Conservation (phyloP, 2,329 filamentous ascomycete genomes). For the Graphiopsis chlorocephala region DNA sequence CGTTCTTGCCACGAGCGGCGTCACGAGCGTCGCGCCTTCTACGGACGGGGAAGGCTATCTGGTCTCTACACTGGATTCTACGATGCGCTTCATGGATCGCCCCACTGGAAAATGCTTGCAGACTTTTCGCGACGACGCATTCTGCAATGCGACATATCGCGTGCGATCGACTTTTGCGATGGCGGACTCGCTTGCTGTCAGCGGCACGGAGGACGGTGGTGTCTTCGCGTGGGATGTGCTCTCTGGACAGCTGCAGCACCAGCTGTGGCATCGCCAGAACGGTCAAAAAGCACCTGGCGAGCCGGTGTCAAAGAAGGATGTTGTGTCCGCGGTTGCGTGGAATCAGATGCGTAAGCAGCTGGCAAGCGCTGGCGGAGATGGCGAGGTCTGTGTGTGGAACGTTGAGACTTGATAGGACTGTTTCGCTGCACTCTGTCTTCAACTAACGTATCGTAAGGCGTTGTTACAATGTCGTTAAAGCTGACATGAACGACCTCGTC, state of each 20-base stretch:
- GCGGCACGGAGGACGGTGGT: constrained; percentile 74
- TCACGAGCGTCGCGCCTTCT: constrained; percentile 73
- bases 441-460: background rate
- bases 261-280: constrained; percentile 48
- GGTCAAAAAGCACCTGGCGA: constrained; percentile 23
- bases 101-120: constrained; percentile 69
- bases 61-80: constrained; percentile 72
- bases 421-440: background rate
- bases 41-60: constrained; percentile 72
- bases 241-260: constrained; percentile 65
- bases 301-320: constrained; percentile 44
- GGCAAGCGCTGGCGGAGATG: constrained; percentile 51
- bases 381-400: constrained; percentile 38
- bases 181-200: constrained; percentile 73
- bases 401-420: constrained; percentile 5
- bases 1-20: constrained; percentile 47
- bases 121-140: constrained; percentile 60
- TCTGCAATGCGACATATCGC: constrained; percentile 68
- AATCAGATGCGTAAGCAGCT: constrained; percentile 46
- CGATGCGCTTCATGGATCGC: constrained; percentile 77
- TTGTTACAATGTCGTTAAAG: background rate
- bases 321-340: constrained; percentile 49
- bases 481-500: background rate
- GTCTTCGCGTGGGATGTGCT: constrained; percentile 83
- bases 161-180: constrained; percentile 72